Evolutionary conservation across 805 yeast species (phyloP).

Genomic region (Spathaspora girioi): DNA sequence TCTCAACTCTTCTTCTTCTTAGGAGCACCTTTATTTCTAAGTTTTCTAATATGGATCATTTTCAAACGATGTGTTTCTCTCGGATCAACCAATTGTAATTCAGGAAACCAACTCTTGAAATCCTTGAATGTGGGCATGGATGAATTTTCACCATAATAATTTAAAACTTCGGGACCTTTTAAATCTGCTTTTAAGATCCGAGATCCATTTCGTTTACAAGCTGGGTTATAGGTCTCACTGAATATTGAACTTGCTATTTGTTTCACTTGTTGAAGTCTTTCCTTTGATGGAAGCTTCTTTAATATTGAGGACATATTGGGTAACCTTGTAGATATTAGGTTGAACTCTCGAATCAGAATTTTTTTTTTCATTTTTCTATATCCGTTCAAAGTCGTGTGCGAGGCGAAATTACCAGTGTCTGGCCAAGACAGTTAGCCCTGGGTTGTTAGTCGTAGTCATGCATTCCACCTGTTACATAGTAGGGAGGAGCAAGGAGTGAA

Average conservation of each 20-base stretch:
- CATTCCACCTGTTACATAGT: no score
- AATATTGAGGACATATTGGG: conserved; percentile 20
- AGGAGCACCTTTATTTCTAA: conserved; percentile 89
- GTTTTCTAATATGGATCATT: conserved; percentile 62
- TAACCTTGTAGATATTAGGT: background rate
- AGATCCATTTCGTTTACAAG: conserved; percentile 63
- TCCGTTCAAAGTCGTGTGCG: no score
- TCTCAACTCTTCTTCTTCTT: conserved; percentile 56
- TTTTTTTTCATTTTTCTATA: background rate
- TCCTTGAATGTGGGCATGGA: conserved; percentile 63
- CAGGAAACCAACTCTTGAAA: conserved; percentile 51
- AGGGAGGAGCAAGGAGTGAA: no score
- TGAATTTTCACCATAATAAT: conserved; percentile 68
- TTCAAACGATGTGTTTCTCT: conserved; percentile 66
- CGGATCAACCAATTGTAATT: conserved; percentile 55
- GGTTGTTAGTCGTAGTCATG: no score
- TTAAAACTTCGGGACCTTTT: conserved; percentile 66
- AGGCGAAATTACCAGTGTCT: no score
- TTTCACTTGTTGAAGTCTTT: conserved; percentile 53
- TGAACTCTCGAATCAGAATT: background rate
- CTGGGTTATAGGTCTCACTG: conserved; percentile 69
- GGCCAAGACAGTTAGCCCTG: no score
- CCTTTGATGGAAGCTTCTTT: conserved; percentile 37
- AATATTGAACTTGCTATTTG: conserved; percentile 64
- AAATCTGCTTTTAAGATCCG: conserved; percentile 65